Conservation (phyloP, 2,329 filamentous ascomycete genomes). For the Trichoderma oligosporum region DNA sequence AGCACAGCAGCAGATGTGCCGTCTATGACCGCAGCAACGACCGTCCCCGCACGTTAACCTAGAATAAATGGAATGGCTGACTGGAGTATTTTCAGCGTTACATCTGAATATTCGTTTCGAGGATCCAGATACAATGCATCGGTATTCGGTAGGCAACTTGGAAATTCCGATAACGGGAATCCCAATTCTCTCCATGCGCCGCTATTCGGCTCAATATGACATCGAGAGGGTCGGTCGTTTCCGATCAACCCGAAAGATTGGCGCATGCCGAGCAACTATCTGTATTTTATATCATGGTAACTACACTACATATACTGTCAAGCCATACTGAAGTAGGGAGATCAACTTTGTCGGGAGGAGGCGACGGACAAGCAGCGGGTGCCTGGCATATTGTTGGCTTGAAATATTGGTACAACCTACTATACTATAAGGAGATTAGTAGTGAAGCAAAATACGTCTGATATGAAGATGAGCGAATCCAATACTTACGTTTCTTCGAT, state of each 20-base stretch:
- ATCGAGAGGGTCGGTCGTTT: conserved; percentile 9
- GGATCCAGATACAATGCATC: background rate
- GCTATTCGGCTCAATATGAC: background rate
- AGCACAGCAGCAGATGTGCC: background rate
- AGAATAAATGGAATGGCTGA: too few species aligned
- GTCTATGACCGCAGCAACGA: background rate
- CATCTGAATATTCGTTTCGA: too few species aligned
- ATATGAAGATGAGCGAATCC: background rate
- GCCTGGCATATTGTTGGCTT: background rate
- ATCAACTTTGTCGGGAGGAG: background rate
- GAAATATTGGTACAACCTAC: too few species aligned
- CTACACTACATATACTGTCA: too few species aligned
- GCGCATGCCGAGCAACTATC: background rate
- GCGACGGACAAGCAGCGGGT: background rate
- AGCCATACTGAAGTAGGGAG: conserved; percentile 9
- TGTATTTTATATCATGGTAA: background rate
- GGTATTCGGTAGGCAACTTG: background rate
- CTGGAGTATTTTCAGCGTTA: too few species aligned
- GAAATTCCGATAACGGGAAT: conserved; percentile 10
- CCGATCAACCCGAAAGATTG: background rate
- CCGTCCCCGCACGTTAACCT: background rate
- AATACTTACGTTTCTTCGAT: background rate
- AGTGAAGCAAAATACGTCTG: too few species aligned
- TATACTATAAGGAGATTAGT: too few species aligned
- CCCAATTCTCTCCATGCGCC: conserved; percentile 5